phyloP scores from a whole-genome alignment of 1,139 yeast genomes.

The Candida tropicalis region DNA sequence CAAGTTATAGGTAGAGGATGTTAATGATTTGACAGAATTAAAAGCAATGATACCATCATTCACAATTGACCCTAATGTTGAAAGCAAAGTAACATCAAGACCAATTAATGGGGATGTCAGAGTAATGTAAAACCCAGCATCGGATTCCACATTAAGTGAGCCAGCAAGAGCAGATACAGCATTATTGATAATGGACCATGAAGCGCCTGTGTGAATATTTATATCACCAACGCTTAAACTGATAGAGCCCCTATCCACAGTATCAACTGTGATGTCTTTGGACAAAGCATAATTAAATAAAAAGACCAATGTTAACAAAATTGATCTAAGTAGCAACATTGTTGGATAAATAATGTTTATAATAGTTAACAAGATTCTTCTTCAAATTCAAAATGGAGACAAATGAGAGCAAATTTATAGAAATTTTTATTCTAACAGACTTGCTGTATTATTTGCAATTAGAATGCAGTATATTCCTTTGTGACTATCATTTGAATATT shows the following conservation, averaged over 20 bases:
- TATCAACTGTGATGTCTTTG: background rate
- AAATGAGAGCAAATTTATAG: no score
- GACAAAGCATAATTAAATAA: background rate
- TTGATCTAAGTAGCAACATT: no score
- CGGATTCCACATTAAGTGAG: conserved; percentile 18
- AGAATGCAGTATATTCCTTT: no score
- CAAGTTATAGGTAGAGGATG: conserved; percentile 23
- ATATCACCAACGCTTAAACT: conserved; percentile 12
- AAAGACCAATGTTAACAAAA: background rate
- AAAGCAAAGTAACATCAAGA: conserved; percentile 15
- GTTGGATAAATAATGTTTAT: no score
- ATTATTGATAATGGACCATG: conserved; percentile 35
- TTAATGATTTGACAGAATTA: conserved; percentile 20
- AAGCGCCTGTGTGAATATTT: conserved; percentile 25
- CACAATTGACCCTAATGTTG: conserved; percentile 15
- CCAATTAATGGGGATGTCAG: conserved; percentile 9
- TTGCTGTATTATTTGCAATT: no score
- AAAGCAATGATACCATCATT: conserved; percentile 27
- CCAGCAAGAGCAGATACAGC: conserved; percentile 26
- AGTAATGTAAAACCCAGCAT: conserved; percentile 27
- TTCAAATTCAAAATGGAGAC: no score
- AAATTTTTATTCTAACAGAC: no score
- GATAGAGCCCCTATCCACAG: conserved; percentile 20
- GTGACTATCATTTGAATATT: no score
- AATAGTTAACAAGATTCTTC: no score